Conservation (phyloP, 1,139 yeast genomes). For the Fermentozyma sake region DNA sequence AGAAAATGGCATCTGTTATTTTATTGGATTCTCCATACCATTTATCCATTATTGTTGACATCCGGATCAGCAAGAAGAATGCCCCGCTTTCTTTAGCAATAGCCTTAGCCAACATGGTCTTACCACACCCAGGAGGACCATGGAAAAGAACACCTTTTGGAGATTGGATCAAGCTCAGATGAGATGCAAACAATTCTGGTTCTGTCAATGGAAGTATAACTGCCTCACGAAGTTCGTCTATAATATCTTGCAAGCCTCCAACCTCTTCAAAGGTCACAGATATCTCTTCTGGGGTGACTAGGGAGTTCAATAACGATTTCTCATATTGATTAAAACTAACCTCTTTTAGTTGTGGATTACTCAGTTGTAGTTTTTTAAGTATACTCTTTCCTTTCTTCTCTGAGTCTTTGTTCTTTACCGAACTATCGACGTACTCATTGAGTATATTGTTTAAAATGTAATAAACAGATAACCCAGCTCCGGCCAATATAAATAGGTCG, state of each 20-base stretch:
- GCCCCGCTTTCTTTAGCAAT: conserved; percentile 92
- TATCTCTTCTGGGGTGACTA: conserved; percentile 81
- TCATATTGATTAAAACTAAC: conserved; percentile 73
- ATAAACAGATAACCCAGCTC: conserved; percentile 80
- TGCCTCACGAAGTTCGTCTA: conserved; percentile 82
- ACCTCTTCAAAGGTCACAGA: conserved; percentile 70
- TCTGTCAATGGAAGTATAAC: conserved; percentile 83
- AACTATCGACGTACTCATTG: conserved; percentile 48
- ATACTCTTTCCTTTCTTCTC: conserved; percentile 65
- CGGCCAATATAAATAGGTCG: conserved; percentile 69
- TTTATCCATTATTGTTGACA: conserved; percentile 95
- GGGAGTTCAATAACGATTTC: conserved; percentile 65
- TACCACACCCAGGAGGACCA: conserved; percentile 99
- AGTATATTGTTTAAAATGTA: conserved; percentile 60
- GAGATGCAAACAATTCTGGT: conserved; percentile 60
- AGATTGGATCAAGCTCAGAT: conserved; percentile 68
- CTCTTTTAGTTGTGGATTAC: conserved; percentile 55
- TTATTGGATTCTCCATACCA: conserved; percentile 98
- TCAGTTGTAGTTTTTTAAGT: conserved; percentile 51
- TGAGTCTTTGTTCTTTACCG: conserved; percentile 57
- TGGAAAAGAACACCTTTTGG: conserved; percentile 92
- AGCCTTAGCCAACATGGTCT: conserved; percentile 96
- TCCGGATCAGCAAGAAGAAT: conserved; percentile 82
- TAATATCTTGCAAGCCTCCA: conserved; percentile 81
- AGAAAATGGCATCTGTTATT: conserved; percentile 88